Evolutionary conservation across 345 rosid species (phyloP).

Genomic region (Reutealis trisperma): DNA sequence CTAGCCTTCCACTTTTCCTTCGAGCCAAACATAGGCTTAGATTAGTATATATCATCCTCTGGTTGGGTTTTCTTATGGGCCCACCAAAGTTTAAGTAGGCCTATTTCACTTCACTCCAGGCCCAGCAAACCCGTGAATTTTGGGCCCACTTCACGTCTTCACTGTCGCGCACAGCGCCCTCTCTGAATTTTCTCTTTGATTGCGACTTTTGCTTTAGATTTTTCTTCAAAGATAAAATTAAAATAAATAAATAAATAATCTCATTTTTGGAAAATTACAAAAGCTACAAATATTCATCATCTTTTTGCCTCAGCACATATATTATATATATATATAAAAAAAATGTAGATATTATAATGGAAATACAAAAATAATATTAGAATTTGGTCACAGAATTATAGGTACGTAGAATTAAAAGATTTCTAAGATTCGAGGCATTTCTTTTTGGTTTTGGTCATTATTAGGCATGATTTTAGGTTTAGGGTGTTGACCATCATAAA

Average conservation of each 20-base stretch:
- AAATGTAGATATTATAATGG: too few relatives aligned
- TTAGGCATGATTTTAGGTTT: not conserved
- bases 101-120: constrained; percentile 25
- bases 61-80: constrained; percentile 32
- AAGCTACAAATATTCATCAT: too few relatives aligned
- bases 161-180: constrained; percentile 11
- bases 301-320: not conserved
- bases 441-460: not conserved
- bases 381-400: not conserved
- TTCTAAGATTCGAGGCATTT: too few relatives aligned
- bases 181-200: not conserved
- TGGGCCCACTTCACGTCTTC: constrained; percentile 42
- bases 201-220: not conserved
- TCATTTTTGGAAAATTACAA: too few relatives aligned
- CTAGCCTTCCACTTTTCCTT: too few relatives aligned
- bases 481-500: not conserved
- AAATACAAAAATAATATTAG: too few relatives aligned
- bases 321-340: not conserved
- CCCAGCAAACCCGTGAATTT: constrained; percentile 24
- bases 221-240: not conserved
- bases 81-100: constrained; percentile 38
- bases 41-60: not conserved
- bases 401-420: too few relatives aligned
- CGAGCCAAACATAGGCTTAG: too few relatives aligned
- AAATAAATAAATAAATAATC: not conserved